Evolutionary conservation across 2,329 filamentous ascomycete species (phyloP).

Genomic region (Fusarium odoratissimum): DNA sequence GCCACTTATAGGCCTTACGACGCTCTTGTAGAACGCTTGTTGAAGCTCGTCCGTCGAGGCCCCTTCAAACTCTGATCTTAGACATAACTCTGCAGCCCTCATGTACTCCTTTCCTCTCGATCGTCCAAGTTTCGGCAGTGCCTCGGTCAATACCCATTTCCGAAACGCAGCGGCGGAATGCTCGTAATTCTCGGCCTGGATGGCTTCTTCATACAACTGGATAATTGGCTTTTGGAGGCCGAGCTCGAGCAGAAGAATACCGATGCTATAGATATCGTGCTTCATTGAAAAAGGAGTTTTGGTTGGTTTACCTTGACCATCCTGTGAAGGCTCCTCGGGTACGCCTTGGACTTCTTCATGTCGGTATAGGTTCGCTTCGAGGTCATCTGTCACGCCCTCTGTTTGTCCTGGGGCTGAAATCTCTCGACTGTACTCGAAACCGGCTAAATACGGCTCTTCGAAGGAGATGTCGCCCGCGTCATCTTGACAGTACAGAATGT

Average conservation of each 20-base stretch:
- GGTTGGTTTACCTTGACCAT: rapidly evolving
- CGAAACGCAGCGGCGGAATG: background rate
- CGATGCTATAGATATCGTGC: background rate
- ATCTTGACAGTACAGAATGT: background rate
- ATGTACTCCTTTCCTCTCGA: background rate
- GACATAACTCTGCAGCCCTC: background rate
- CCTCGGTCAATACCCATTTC: background rate
- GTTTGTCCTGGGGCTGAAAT: background rate
- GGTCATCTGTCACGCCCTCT: background rate
- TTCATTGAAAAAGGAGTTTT: background rate
- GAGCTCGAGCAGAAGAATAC: rapidly evolving
- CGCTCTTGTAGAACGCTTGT: background rate
- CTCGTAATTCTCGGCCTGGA: rapidly evolving
- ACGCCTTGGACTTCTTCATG: background rate
- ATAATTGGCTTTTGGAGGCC: background rate
- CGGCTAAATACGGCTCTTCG: background rate
- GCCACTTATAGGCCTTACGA: background rate
- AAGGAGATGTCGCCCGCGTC: rapidly evolving
- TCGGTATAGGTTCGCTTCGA: background rate
- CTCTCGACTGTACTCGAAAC: background rate
- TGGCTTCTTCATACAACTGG: background rate
- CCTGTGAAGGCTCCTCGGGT: rapidly evolving
- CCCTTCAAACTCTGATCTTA: rapidly evolving
- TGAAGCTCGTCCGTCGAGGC: background rate
- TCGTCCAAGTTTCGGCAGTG: background rate